Conservation (phyloP, 192 early-diverging fungal genomes). For the Rhizophagus sp. region DNA sequence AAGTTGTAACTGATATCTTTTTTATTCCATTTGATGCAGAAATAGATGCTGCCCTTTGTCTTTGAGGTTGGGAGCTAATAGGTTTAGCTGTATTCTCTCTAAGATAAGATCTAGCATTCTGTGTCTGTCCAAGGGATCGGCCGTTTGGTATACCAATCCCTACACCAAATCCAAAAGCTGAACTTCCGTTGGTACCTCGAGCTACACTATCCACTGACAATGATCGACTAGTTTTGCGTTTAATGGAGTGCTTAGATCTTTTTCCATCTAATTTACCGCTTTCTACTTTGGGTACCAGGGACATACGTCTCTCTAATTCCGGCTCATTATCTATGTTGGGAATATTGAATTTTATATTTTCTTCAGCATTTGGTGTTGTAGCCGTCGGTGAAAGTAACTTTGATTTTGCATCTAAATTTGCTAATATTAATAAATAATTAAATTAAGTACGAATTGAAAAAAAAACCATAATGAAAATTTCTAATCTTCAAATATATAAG, state of each 20-base stretch:
- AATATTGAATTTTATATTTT: background rate
- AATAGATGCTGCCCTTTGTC: background rate
- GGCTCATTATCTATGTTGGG: slow-evolving; percentile 9
- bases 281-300: slow-evolving; percentile 1
- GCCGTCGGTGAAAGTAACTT: slow-evolving; percentile 25
- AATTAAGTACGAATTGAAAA: background rate
- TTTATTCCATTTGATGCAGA: slow-evolving; percentile 10
- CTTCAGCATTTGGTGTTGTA: slow-evolving; percentile 1
- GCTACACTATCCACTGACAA: slow-evolving; percentile 25
- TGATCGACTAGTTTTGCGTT: slow-evolving; percentile 23
- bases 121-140: background rate
- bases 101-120: background rate
- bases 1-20: background rate
- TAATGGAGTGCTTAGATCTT: background rate
- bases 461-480: too few relatives aligned
- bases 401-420: slow-evolving; percentile 16
- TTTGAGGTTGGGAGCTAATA: background rate
- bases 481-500: background rate
- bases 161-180: background rate
- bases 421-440: background rate
- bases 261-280: slow-evolving; percentile 5
- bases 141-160: slow-evolving; percentile 8
- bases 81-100: background rate
- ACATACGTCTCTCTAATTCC: background rate
- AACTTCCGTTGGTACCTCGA: background rate